Percentiles rank a stretch among this genome's conserved stretches.
These are phyloP conservation scores for Microcyclospora pomicola DNA, from an alignment of 2,329 filamentous ascomycete genomes.

Conservation along the genomic window DNA sequence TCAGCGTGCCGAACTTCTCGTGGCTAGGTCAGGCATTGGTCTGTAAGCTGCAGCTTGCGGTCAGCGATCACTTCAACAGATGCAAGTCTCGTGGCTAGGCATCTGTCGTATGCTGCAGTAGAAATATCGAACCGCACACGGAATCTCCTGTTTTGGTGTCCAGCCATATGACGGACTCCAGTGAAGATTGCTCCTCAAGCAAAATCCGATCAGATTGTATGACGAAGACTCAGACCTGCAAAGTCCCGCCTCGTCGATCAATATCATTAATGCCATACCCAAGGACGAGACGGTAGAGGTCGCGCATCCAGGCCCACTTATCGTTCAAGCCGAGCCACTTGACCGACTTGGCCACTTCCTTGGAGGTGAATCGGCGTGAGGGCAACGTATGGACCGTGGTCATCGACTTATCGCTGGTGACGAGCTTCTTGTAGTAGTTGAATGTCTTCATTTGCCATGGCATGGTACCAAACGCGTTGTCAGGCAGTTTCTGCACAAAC, in stretches of 20 bases:
- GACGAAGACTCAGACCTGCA: constrained; percentile 4
- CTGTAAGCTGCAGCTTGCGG: too few relatives aligned
- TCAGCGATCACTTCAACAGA: too few relatives aligned
- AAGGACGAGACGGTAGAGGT: constrained; percentile 74
- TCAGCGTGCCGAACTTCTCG: too few relatives aligned
- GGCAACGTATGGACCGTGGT: constrained; percentile 42
- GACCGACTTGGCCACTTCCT: constrained; percentile 71
- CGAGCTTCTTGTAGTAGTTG: constrained; percentile 66
- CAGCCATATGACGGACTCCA: too few relatives aligned
- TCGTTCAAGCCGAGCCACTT: constrained; percentile 48
- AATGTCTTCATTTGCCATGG: constrained; percentile 59
- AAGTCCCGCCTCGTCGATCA: constrained; percentile 11
- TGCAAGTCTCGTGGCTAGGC: too few relatives aligned
- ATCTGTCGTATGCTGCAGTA: too few relatives aligned
- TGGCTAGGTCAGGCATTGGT: too few relatives aligned
- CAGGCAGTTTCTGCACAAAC: constrained; percentile 63
- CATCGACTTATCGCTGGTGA: constrained; percentile 59
- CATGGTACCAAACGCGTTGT: constrained; percentile 63
- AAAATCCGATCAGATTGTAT: too few relatives aligned
- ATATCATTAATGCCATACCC: constrained; percentile 71
- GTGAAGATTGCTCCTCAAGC: too few relatives aligned
- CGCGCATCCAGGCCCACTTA: constrained; percentile 66
- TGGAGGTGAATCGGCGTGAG: constrained; percentile 47
- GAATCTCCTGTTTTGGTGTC: too few relatives aligned
- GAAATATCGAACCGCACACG: too few relatives aligned